phyloP scores from a whole-genome alignment of 75 land plant species.

The Pinus taeda region DNA sequence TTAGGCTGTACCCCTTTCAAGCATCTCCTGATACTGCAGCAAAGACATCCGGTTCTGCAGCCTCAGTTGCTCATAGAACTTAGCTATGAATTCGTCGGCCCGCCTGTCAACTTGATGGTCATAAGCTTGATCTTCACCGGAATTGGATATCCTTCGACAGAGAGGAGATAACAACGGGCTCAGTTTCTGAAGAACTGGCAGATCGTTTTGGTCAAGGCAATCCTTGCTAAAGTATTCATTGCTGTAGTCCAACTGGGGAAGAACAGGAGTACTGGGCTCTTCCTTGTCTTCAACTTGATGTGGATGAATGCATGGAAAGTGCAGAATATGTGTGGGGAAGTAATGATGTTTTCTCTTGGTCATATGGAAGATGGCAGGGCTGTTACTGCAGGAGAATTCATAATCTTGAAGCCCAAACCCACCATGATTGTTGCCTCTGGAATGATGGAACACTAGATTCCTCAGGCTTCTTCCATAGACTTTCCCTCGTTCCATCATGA shows the following conservation, averaged over 20 bases:
- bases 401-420: conserved; percentile 35
- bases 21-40: conserved; percentile 15
- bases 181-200: background rate
- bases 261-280: background rate
- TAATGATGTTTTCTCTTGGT: conserved; percentile 8
- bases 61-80: conserved; percentile 49
- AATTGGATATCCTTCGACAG: background rate
- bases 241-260: conserved; percentile 4
- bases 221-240: conserved; percentile 11
- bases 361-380: conserved; percentile 20
- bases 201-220: background rate
- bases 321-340: conserved; percentile 9
- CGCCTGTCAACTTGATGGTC: conserved; percentile 33
- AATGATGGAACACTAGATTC: conserved; percentile 35
- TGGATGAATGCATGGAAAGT: conserved; percentile 19
- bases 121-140: conserved; percentile 1
- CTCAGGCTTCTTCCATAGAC: conserved; percentile 46
- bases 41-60: conserved; percentile 20
- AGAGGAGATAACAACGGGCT: conserved; percentile 9
- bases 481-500: conserved; percentile 51
- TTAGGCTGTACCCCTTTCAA: conserved; percentile 6
- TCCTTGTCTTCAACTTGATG: conserved; percentile 5
- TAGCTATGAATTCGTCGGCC: conserved; percentile 59
- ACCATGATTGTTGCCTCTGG: conserved; percentile 3
- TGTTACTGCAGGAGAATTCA: conserved; percentile 60